Evolutionary conservation across 768 basidiomycete genomes (phyloP).

Genomic region (Hemileccinum rubropunctum): DNA sequence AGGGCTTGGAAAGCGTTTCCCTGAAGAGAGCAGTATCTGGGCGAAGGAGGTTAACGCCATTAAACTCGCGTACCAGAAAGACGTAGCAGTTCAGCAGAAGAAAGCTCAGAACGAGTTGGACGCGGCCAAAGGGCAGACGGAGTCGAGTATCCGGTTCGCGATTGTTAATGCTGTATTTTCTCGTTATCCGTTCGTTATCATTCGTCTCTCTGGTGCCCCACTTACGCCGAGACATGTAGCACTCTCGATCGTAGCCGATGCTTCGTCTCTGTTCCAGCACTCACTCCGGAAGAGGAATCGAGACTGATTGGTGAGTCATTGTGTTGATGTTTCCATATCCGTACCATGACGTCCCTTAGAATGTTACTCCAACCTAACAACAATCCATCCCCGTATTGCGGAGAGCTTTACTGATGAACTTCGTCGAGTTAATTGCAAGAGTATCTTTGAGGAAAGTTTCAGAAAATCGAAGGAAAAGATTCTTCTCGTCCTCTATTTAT

Average conservation of each 20-base stretch:
- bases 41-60: slow-evolving; percentile 12
- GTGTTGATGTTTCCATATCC: neutral
- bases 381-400: slow-evolving; percentile 17
- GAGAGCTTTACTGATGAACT: slow-evolving; percentile 21
- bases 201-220: neutral
- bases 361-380: slow-evolving; percentile 14
- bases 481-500: slow-evolving; percentile 15
- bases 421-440: slow-evolving; percentile 10
- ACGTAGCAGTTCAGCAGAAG: slow-evolving; percentile 7
- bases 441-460: slow-evolving; percentile 17
- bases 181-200: slow-evolving; percentile 17
- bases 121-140: slow-evolving; percentile 10
- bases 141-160: slow-evolving; percentile 21
- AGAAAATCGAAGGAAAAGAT: slow-evolving; percentile 25
- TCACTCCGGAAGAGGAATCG: slow-evolving; percentile 14
- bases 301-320: slow-evolving; percentile 10
- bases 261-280: slow-evolving; percentile 9
- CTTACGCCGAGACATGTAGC: slow-evolving; percentile 6
- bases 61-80: neutral
- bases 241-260: slow-evolving; percentile 18
- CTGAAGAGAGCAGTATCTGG: slow-evolving; percentile 25
- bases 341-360: slow-evolving; percentile 5
- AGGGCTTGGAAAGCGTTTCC: slow-evolving; percentile 33
- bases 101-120: slow-evolving; percentile 11
- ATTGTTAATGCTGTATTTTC: slow-evolving; percentile 28